phyloP scores from a whole-genome alignment of 371 early-diverging fungal genomes.

The Rhizopus arrhizus region DNA sequence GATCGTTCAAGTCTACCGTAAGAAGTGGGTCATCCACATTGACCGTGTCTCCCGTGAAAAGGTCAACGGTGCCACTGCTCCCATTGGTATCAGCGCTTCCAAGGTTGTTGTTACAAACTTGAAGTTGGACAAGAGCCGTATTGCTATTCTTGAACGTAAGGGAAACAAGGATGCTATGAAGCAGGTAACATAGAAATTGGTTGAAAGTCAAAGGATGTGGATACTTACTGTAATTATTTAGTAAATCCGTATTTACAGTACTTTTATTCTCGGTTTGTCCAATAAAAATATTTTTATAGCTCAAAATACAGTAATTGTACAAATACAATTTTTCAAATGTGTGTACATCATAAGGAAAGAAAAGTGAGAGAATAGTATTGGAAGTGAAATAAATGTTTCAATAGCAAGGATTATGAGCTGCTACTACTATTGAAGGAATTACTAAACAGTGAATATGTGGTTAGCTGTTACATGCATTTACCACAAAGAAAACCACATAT shows the following conservation, averaged over 20 bases:
- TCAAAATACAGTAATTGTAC: no score
- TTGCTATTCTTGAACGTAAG: slow-evolving; percentile 84
- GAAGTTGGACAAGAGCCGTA: slow-evolving; percentile 96
- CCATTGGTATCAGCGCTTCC: slow-evolving; percentile 95
- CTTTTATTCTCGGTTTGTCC: not conserved
- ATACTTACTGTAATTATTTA: not conserved
- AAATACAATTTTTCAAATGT: no score
- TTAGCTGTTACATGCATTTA: not conserved
- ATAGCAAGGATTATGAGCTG: no score
- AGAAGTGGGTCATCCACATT: slow-evolving; percentile 97
- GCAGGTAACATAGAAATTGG: slow-evolving; percentile 29
- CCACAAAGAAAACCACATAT: not conserved
- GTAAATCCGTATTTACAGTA: not conserved
- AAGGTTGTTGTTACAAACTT: slow-evolving; percentile 95
- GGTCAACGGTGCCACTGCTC: slow-evolving; percentile 92
- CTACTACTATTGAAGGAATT: no score
- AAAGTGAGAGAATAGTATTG: no score
- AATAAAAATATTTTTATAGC: not conserved
- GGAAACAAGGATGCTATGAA: slow-evolving; percentile 45
- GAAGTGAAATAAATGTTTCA: no score
- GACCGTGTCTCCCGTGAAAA: slow-evolving; percentile 95
- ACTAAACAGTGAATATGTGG: no score
- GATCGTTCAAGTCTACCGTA: slow-evolving; percentile 94
- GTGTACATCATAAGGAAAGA: no score
- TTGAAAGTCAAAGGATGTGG: not conserved